These are phyloP conservation scores for Phytophthora cactorum DNA, from an alignment of 352 stramenopile species.

Conservation along the genomic window DNA sequence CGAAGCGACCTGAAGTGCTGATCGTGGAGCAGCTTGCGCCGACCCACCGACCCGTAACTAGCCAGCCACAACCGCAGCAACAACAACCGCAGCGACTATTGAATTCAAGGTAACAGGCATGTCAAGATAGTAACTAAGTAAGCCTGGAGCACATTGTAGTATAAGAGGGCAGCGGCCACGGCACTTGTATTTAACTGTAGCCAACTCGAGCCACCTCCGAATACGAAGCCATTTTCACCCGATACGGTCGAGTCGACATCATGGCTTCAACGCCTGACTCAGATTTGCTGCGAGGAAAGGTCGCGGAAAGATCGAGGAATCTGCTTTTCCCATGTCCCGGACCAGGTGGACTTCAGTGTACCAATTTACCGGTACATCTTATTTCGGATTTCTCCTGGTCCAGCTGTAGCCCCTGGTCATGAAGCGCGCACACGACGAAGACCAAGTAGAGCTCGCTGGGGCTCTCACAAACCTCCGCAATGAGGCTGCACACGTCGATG, in stretches of 20 bases:
- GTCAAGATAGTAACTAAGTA: slow-evolving; percentile 52
- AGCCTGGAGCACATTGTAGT: slow-evolving; percentile 48
- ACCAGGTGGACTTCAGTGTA: not conserved
- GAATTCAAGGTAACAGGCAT: slow-evolving; percentile 50
- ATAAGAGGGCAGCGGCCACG: slow-evolving; percentile 36
- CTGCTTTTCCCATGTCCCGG: slow-evolving; percentile 2
- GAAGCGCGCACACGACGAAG: slow-evolving; percentile 6
- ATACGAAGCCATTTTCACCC: slow-evolving; percentile 27
- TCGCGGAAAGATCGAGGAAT: too few relatives aligned
- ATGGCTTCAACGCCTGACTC: too few relatives aligned
- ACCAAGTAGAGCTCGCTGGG: slow-evolving; percentile 16
- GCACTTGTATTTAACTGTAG: slow-evolving; percentile 39
- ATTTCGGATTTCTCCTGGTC: slow-evolving; percentile 9
- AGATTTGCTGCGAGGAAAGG: too few relatives aligned
- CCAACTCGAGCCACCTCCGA: slow-evolving; percentile 23
- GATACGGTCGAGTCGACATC: not conserved
- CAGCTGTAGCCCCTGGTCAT: slow-evolving; percentile 6
- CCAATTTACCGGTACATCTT: not conserved
- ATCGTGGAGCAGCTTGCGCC: slow-evolving; percentile 43
- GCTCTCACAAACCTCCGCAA: slow-evolving; percentile 11
- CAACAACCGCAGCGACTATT: slow-evolving; percentile 45
- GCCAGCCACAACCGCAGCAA: slow-evolving; percentile 37
- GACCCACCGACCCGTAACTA: slow-evolving; percentile 33
- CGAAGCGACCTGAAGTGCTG: slow-evolving; percentile 45
- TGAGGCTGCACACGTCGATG: not conserved